phyloP scores from a whole-genome alignment of 2,329 filamentous ascomycete species.

The Colletotrichum somersetense region DNA sequence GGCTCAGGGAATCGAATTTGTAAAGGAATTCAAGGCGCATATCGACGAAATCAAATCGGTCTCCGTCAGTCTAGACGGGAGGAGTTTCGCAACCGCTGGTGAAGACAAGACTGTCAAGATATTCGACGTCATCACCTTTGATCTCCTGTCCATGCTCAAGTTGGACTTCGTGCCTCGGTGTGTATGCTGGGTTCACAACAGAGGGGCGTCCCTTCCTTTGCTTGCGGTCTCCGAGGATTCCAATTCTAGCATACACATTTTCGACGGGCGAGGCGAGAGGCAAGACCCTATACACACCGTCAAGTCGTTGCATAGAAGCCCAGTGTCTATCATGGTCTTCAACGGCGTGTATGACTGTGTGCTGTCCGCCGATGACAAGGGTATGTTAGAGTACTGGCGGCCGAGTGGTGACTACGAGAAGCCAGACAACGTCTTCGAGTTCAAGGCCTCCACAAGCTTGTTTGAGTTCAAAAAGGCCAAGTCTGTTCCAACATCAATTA shows the following conservation, averaged over 20 bases:
- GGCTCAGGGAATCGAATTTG: conserved; percentile 91
- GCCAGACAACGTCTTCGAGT: conserved; percentile 89
- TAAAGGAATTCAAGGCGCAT: conserved; percentile 97
- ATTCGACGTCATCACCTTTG: conserved; percentile 86
- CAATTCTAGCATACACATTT: conserved; percentile 81
- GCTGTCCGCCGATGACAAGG: conserved; percentile 86
- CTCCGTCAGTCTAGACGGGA: conserved; percentile 88
- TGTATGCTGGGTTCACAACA: conserved; percentile 91
- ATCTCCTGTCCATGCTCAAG: conserved; percentile 85
- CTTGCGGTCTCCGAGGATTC: conserved; percentile 85
- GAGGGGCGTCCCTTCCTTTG: conserved; percentile 87
- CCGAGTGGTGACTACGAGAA: conserved; percentile 87
- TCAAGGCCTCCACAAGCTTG: conserved; percentile 93
- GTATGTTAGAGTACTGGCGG: conserved; percentile 98
- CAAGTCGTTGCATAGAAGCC: conserved; percentile 81
- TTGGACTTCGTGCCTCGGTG: conserved; percentile 81
- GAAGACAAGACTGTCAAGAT: conserved; percentile 84
- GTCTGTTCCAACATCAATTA: conserved; percentile 83
- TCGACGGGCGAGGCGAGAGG: conserved; percentile 89
- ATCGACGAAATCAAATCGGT: conserved; percentile 85
- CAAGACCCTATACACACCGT: conserved; percentile 82
- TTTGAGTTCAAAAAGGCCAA: conserved; percentile 99
- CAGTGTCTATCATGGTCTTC: conserved; percentile 88
- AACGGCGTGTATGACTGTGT: conserved; percentile 92
- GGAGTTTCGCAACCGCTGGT: conserved; percentile 93